These are phyloP conservation scores for Kodamaea lidongshanica DNA, from an alignment of 805 yeast genomes.

Conservation along the genomic window DNA sequence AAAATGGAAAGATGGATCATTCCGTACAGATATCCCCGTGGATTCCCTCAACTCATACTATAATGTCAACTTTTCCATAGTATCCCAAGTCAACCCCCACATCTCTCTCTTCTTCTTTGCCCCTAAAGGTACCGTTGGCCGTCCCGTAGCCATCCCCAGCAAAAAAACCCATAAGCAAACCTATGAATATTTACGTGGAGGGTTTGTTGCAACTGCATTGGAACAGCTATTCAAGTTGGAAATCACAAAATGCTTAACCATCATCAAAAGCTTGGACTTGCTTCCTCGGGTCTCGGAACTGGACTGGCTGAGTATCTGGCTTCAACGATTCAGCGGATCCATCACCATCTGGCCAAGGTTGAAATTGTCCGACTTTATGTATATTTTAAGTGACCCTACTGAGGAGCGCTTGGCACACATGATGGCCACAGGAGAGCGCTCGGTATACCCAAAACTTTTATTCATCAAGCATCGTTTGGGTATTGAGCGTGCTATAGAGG, in stretches of 20 bases:
- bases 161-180: conserved; percentile 33
- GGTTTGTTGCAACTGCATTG: conserved; percentile 64
- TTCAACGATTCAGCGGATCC: conserved; percentile 69
- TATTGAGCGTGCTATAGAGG: conserved; percentile 59
- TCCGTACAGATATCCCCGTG: conserved; percentile 73
- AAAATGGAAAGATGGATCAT: conserved; percentile 74
- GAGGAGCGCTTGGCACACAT: conserved; percentile 49
- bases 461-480: conserved; percentile 59
- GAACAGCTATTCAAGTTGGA: conserved; percentile 70
- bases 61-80: conserved; percentile 69
- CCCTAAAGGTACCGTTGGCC: conserved; percentile 74
- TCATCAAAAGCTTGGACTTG: conserved; percentile 58
- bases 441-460: conserved; percentile 59
- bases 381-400: conserved; percentile 64
- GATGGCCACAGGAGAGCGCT: conserved; percentile 56
- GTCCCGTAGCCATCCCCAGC: conserved; percentile 57
- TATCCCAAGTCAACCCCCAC: conserved; percentile 81
- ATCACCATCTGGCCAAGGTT: conserved; percentile 74
- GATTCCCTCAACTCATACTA: conserved; percentile 68
- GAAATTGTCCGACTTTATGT: conserved; percentile 50
- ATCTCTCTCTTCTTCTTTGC: conserved; percentile 69
- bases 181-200: conserved; percentile 56
- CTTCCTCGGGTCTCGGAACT: conserved; percentile 64
- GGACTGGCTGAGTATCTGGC: conserved; percentile 75
- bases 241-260: conserved; percentile 68